Percentiles rank a stretch among this genome's conserved stretches.
Conservation (phyloP, 2,329 filamentous ascomycete genomes). For the Aspergillus fischeri region DNA sequence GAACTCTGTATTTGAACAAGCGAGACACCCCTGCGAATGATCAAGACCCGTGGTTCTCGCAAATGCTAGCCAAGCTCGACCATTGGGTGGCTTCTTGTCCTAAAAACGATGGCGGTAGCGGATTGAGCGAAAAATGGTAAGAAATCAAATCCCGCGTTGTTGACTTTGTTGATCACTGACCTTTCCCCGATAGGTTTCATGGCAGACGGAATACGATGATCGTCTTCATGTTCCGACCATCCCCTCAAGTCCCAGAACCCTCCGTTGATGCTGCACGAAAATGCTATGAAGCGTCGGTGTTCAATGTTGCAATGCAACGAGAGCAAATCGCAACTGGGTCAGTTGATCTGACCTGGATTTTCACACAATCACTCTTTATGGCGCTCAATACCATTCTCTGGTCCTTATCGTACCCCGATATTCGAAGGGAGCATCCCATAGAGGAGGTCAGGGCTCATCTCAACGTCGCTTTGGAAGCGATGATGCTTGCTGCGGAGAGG, state of each 20-base stretch:
- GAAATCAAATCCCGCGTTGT: constrained; percentile 25
- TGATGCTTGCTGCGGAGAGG: constrained; percentile 74
- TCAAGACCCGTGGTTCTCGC: constrained; percentile 77
- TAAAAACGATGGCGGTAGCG: constrained; percentile 62
- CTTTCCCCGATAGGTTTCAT: constrained; percentile 48
- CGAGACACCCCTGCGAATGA: constrained; percentile 71
- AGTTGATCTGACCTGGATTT: constrained; percentile 90
- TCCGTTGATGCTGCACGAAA: constrained; percentile 71
- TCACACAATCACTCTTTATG: constrained; percentile 85
- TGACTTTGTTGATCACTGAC: constrained; percentile 1
- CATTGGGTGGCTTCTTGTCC: constrained; percentile 77
- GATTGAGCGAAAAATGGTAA: constrained; percentile 77
- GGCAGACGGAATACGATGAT: constrained; percentile 81
- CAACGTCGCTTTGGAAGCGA: constrained; percentile 69
- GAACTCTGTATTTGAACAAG: constrained; percentile 82
- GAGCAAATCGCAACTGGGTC: constrained; percentile 72
- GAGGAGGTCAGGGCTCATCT: constrained; percentile 75
- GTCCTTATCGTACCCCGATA: constrained; percentile 81
- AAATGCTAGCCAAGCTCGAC: constrained; percentile 74
- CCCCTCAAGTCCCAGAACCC: constrained; percentile 84
- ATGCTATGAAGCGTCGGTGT: constrained; percentile 78
- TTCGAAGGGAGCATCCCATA: constrained; percentile 67
- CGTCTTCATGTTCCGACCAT: constrained; percentile 82
- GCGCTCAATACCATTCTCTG: constrained; percentile 87
- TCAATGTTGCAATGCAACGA: constrained; percentile 75